Base-by-base conservation (phyloP, 441 rosid species). In the Adansonia gregorii region DNA sequence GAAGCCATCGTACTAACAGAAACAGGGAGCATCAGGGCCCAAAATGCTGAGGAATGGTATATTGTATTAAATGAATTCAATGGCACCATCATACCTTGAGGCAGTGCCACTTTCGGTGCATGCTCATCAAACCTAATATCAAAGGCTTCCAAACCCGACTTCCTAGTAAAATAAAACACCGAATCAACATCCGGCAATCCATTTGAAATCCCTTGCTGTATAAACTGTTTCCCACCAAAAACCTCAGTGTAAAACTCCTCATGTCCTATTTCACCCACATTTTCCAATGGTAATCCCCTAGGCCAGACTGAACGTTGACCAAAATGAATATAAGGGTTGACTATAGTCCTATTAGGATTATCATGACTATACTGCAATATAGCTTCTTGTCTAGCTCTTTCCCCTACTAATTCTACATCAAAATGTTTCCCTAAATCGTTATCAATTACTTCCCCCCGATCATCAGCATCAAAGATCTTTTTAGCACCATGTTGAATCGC, bases 231-330 rank as follows among this genome's bases (percentile, higher is more conserved):
- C 64, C 64, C 64, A 8, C 64, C 64, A 3, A 20, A 59, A 20
- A 59, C 64, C 64, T 59, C 64, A 59, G 64, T 59, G 64, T 59
- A 59, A 20, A 59, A 59, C 64, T 59, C 64, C 12, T 59, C 64
- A 3, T 59, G 64, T 59, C 64, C 64, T 3, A 59, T 59, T 19
- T 59, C 64, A 59, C 64, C 64, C 22, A 59, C 64, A 59, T 59
- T 59, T 20, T 59, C 64, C 64, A 59, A 59, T 3, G 64, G 64
- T 0, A 59, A 20, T 9, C 64, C 64, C 14, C 64, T 20, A 59
- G 64, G 64, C 64, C 64, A 59, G 22, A 59, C 64, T 2, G 64
- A 59, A 4, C 64, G 64, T 19, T 59, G 64, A 4, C 64, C 64
- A 27, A 59, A 59, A 59, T 59, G 64, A 22, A 59, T 22, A 9